Conservation (phyloP, 352 stramenopile genomes). For the Globisporangium orthogonon region DNA sequence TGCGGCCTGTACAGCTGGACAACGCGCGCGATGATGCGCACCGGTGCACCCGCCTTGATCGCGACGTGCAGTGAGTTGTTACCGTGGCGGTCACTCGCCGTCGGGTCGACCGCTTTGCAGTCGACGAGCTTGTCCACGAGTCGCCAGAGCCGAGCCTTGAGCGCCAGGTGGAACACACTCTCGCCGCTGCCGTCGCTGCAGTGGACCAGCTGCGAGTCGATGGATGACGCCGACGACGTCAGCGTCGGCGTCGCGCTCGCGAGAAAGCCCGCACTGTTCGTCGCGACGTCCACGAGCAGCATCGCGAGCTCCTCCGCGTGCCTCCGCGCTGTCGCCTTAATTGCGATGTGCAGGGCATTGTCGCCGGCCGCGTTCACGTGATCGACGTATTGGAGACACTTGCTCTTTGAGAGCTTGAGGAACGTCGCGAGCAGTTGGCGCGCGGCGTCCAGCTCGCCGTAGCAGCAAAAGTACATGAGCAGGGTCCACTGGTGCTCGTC, state of each 20-base stretch:
- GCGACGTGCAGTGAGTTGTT: constrained; percentile 59
- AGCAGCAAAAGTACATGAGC: constrained; percentile 58
- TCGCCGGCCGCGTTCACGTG: constrained; percentile 59
- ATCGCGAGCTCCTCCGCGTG: constrained; percentile 20
- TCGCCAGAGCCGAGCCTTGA: constrained; percentile 54
- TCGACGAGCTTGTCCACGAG: constrained; percentile 47
- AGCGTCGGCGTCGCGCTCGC: background rate
- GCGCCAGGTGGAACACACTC: constrained; percentile 47
- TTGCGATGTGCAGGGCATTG: constrained; percentile 61
- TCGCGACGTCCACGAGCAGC: constrained; percentile 32
- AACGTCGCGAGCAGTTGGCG: constrained; percentile 24
- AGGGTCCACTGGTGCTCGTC: constrained; percentile 52
- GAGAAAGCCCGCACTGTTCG: constrained; percentile 11
- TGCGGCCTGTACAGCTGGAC: constrained; percentile 38
- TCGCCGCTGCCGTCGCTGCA: constrained; percentile 43
- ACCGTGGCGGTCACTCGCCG: constrained; percentile 33
- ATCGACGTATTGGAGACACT: constrained; percentile 35
- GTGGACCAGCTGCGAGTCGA: constrained; percentile 29
- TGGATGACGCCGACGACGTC: constrained; percentile 5
- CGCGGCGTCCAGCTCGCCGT: constrained; percentile 39
- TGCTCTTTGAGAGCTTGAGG: constrained; percentile 7
- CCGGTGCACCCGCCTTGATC: constrained; percentile 53
- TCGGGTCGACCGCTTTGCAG: constrained; percentile 34
- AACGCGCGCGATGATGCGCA: constrained; percentile 29
- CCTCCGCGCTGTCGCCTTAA: constrained; percentile 26